Evolutionary conservation across 2,329 filamentous ascomycete genomes (phyloP).

Genomic region (Fusarium sacchari): DNA sequence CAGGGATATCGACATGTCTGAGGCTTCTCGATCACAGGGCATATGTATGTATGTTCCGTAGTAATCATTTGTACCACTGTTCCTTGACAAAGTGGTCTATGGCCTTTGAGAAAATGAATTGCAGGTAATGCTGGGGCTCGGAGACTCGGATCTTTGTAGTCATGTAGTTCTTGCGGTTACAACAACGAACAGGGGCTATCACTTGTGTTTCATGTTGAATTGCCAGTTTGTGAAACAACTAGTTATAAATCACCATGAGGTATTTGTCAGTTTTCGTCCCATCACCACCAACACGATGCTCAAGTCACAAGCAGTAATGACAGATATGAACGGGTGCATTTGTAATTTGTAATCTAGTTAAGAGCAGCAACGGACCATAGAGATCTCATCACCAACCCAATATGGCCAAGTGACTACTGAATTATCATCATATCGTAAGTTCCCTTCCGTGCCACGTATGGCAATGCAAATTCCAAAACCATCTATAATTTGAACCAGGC

Average conservation of each 20-base stretch:
- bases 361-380: background rate
- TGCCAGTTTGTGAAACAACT: background rate
- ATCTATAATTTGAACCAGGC: conserved; percentile 19
- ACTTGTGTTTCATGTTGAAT: background rate
- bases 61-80: background rate
- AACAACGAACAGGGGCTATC: background rate
- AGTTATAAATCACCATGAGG: background rate
- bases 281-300: background rate
- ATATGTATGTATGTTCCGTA: background rate
- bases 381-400: background rate
- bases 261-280: background rate
- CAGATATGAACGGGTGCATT: background rate
- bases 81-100: background rate
- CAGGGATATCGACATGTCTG: background rate
- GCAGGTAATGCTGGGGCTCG: background rate
- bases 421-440: conserved; percentile 29
- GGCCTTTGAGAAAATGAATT: background rate
- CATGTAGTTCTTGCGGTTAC: background rate
- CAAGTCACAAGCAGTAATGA: background rate
- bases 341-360: conserved; percentile 13
- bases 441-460: conserved; percentile 21
- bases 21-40: background rate
- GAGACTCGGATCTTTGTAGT: background rate
- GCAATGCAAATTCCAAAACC: conserved; percentile 24
- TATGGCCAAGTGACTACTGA: conserved; percentile 7